Evolutionary conservation across 257 asterid species (phyloP), one percentile per base, ranked within the genome.

Genomic region (Lycium ferocissimum): DNA sequence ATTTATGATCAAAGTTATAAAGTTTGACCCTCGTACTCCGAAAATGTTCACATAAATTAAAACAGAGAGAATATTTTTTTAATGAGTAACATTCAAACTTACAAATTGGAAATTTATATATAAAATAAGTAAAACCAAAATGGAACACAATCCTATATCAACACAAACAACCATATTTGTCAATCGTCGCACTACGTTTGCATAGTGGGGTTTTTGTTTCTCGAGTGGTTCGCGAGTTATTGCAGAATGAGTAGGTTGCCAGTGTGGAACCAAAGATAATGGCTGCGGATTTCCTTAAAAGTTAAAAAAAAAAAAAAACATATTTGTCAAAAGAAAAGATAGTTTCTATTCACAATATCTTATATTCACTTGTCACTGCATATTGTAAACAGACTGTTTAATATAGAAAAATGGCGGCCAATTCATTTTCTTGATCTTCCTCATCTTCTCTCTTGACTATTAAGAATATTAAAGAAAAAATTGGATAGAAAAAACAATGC

Each of bases 391-490:
- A 9, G 33, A 26, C 33, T 26, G 33, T 26, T 26, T 26, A 40
- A 40, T 38, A 38, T 2, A 38, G 43, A 72, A 45, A 72, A 72
- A 72, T 49, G 62, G 59, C 81, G 0, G 49, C 12, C 20, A 75
- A 49, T 49, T 49, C 81, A 20, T 1, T 49, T 75, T 12, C 62
- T 75, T 75, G 20, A 75, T 75, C 80, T 73, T 73, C 59, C 43
- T 75, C 81, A 47, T 49, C 12, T 40, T 20, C 62, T 75, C 81
- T 11, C 20, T 61, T 49, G n/a, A n/a, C n/a, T n/a, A n/a, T 26
- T 26, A 40, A 40, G 90, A 93, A 92, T 88, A 91, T 94, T 88
- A 95, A 95, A 92, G 92, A 95, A 92, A 87, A 95, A 88, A 81
- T 81, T 92, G 83, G 97, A 93, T 78, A 89, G 59, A 53, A 94